A percentile compares a stretch with the other conserved stretches of the same genome.
phyloP scores from a whole-genome alignment of 345 rosid genomes.

The Excoecaria cochinchinensis region DNA sequence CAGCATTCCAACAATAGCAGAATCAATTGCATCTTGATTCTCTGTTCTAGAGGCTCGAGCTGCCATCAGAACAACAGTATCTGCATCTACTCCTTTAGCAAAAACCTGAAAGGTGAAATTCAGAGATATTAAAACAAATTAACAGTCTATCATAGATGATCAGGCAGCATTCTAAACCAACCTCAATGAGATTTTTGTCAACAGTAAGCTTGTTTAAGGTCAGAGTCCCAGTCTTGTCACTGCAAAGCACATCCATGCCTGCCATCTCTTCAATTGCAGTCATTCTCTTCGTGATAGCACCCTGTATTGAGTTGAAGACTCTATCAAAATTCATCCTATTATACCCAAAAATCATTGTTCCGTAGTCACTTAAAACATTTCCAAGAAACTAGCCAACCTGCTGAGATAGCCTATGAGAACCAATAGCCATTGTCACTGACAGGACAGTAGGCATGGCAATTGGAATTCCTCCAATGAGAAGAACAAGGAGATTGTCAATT shows the following conservation, averaged over 20 bases:
- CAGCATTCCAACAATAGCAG: conserved; percentile 93
- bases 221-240: conserved; percentile 98
- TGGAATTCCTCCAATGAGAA: conserved; percentile 97
- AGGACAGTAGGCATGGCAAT: conserved; percentile 99
- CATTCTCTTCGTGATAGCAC: conserved; percentile 99
- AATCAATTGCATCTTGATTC: conserved; percentile 96
- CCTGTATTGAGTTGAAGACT: conserved; percentile 44
- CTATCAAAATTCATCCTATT: conserved; percentile 8
- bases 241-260: conserved; percentile 99
- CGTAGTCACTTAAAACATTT: conserved; percentile 6
- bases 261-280: conserved; percentile 99
- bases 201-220: conserved; percentile 93
- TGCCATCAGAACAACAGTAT: conserved; percentile 88
- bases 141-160: neutral
- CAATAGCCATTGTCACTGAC: conserved; percentile 98
- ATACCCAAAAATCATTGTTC: conserved; percentile 17
- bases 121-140: conserved; percentile 21
- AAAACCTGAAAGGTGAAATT: conserved; percentile 58
- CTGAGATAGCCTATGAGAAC: conserved; percentile 90
- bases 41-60: conserved; percentile 92
- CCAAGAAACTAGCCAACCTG: conserved; percentile 55
- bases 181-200: conserved; percentile 97
- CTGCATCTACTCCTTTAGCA: conserved; percentile 85
- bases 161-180: conserved; percentile 27
- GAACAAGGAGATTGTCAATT: conserved; percentile 96